Evolutionary conservation across 768 basidiomycete species (phyloP).

Genomic region (Fomitopsis serialis): DNA sequence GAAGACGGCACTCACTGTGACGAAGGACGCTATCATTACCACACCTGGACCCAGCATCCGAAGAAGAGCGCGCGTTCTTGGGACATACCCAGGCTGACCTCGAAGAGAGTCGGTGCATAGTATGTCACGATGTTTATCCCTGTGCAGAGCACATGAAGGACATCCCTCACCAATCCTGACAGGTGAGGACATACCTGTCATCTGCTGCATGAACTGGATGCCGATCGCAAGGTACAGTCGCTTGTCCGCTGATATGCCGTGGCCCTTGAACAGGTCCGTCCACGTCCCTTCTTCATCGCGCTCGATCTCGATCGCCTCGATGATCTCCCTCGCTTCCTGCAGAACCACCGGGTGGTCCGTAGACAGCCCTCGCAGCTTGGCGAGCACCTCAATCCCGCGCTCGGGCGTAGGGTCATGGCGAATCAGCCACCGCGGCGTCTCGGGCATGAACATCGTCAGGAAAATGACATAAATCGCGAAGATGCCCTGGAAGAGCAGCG

Average conservation of each 20-base stretch:
- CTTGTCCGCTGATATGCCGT: conserved; percentile 30
- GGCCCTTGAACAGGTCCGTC: conserved; percentile 27
- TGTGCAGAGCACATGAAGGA: too few relatives aligned
- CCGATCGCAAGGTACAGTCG: conserved; percentile 31
- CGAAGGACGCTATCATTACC: conserved; percentile 38
- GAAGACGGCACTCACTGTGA: conserved; percentile 22
- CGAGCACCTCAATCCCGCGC: conserved; percentile 25
- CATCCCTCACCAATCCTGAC: conserved; percentile 19
- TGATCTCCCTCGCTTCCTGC: conserved; percentile 30
- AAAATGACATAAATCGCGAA: conserved; percentile 34
- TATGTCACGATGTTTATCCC: conserved; percentile 20
- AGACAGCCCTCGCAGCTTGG: conserved; percentile 17
- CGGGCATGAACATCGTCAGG: conserved; percentile 30
- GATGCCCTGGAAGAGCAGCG: conserved; percentile 30
- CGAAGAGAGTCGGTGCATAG: conserved; percentile 33
- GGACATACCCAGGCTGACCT: conserved; percentile 37
- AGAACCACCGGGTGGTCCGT: conserved; percentile 30
- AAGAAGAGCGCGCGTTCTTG: conserved; percentile 34
- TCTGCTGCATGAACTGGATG: conserved; percentile 37
- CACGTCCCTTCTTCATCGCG: conserved; percentile 27
- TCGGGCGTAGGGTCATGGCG: conserved; percentile 32
- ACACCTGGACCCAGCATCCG: conserved; percentile 33
- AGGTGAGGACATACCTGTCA: conserved; percentile 38
- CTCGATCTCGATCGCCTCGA: conserved; percentile 30
- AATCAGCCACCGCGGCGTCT: conserved; percentile 37